A percentile compares a stretch with the other conserved stretches of the same genome.
Evolutionary conservation across 225 moss, liverwort and hornwort genomes (phyloP).

Genomic region (Bryum argenteum): DNA sequence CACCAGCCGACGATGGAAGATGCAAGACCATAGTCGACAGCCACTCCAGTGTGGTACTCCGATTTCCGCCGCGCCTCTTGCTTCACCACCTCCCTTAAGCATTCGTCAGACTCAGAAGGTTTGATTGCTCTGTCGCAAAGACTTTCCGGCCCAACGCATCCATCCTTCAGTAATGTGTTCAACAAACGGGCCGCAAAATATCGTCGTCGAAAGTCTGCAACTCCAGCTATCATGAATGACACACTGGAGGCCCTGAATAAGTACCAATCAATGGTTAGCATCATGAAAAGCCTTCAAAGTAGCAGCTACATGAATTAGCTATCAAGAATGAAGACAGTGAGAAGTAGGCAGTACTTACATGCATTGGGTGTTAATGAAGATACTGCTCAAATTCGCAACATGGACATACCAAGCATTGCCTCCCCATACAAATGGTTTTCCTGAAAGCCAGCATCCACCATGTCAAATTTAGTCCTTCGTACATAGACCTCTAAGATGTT

Average conservation of each 20-base stretch:
- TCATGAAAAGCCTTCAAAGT: neutral
- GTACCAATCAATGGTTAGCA: slow-evolving; percentile 22
- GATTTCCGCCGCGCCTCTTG: slow-evolving; percentile 56
- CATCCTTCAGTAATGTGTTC: slow-evolving; percentile 87
- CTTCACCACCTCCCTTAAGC: slow-evolving; percentile 38
- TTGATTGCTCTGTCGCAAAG: slow-evolving; percentile 3
- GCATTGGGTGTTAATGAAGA: slow-evolving; percentile 65
- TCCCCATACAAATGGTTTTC: slow-evolving; percentile 73
- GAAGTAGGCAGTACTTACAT: slow-evolving; percentile 67
- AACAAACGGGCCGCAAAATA: slow-evolving; percentile 80
- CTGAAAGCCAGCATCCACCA: slow-evolving; percentile 44
- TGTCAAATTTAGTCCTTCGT: neutral
- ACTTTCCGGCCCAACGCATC: slow-evolving; percentile 51
- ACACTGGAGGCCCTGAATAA: slow-evolving; percentile 70
- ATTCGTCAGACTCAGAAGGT: slow-evolving; percentile 27
- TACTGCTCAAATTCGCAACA: slow-evolving; percentile 67
- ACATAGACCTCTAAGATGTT: slow-evolving; percentile 14
- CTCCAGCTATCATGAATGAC: slow-evolving; percentile 92
- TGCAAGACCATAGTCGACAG: slow-evolving; percentile 78
- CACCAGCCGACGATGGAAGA: slow-evolving; percentile 91
- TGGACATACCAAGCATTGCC: slow-evolving; percentile 71
- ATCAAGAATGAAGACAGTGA: slow-evolving; percentile 7
- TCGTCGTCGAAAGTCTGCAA: slow-evolving; percentile 88
- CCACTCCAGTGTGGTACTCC: slow-evolving; percentile 81
- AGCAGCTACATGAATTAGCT: slow-evolving; percentile 17